Base-by-base conservation (phyloP, 257 asterid genomes). In the Primulina tabacum region DNA sequence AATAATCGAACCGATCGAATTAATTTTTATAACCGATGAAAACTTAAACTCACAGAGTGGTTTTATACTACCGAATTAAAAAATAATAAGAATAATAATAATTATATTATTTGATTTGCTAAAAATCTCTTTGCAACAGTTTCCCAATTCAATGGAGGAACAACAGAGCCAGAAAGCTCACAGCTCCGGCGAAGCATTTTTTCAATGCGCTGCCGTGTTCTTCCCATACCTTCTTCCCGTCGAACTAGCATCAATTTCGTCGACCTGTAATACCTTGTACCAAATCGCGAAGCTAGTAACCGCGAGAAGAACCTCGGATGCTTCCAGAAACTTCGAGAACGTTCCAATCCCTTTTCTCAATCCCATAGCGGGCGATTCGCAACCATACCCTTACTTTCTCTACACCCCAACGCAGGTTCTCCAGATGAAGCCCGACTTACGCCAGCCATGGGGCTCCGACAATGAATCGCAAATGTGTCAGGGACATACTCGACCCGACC, bases 361-460 rank as follows among this genome's bases (percentile, higher is more conserved):
- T 75, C 78, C 79, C 55, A 52, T 63, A 72, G 33, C 73, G 64
- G 75, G 67, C 64, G 87, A 88, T 65, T 55, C 80, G 21, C 79
- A 78, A 14, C 84, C 78, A 6, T 92, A 92, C 76, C 71, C 90
- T 29, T 88, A 84, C 85, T 92, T 87, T 80, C 64, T 76, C 75
- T 90, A 87, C 86, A 79, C 92, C 60, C 84, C 88, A 9, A 72
- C 76, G 7, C 97, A 90, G 62, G 81, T 81, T 33, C 60, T 84
- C 64, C 75, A 35, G 12, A 7, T 59, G 30, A 5, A 64, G 6
- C 76, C 82, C 65, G 75, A 71, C 1, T 65, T 57, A 30, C 88
- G 82, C 73, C 96, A 80, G 72, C 76, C 85, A 1, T 88, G 95
- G 90, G 96, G 96, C 68, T 75, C 80, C 71, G 73, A 66, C 71